A percentile compares a stretch with the other conserved stretches of the same genome.
These are phyloP conservation scores for Pelargonium myrrhifolium DNA, from an alignment of 441 rosid species.

Conservation along the genomic window DNA sequence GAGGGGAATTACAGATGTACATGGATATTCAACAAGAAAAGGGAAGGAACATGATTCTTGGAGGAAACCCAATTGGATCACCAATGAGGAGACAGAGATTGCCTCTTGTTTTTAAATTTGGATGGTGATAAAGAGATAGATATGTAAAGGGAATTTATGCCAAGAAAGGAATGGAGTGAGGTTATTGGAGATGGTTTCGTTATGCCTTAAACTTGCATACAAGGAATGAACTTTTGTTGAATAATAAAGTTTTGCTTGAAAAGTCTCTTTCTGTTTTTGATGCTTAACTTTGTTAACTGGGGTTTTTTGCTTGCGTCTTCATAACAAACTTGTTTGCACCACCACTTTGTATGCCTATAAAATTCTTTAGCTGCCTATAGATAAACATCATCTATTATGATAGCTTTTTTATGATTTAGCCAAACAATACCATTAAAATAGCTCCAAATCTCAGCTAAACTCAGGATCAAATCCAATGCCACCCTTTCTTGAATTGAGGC, in stretches of 20 bases:
- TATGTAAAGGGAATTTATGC: neutral
- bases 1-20: conserved; percentile 30
- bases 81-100: neutral
- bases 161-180: conserved; percentile 42
- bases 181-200: conserved; percentile 14
- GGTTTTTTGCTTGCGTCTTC: no score
- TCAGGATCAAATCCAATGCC: no score
- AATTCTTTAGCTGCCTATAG: no score
- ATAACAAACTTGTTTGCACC: no score
- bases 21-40: conserved; percentile 22
- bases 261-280: conserved; percentile 14
- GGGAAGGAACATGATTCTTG: conserved; percentile 42
- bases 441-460: no score
- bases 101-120: neutral
- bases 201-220: conserved; percentile 8
- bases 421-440: no score
- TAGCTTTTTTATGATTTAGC: no score
- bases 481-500: no score
- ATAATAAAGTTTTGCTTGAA: neutral
- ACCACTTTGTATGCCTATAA: no score
- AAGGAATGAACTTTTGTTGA: conserved; percentile 14
- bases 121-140: neutral
- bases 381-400: no score
- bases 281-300: neutral
- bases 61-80: conserved; percentile 18